Conservation (phyloP, 345 rosid species). For the Gossypium sturtianum region DNA sequence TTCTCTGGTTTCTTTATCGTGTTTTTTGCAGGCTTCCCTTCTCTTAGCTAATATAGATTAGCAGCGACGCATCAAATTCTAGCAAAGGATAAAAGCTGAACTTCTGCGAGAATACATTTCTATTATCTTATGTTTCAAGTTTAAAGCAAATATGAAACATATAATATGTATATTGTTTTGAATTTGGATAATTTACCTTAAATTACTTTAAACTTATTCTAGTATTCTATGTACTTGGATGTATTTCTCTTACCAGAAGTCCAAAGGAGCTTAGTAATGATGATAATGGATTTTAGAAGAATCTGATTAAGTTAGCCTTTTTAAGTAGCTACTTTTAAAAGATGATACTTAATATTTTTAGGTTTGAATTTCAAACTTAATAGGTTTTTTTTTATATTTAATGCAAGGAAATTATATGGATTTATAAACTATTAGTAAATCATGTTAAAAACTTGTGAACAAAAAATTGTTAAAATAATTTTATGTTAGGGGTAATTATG, state of each 20-base stretch:
- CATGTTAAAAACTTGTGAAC: too few relatives aligned
- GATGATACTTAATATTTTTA: too few relatives aligned
- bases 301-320: too few relatives aligned
- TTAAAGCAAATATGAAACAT: background rate
- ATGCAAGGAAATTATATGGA: too few relatives aligned
- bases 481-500: too few relatives aligned
- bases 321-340: too few relatives aligned
- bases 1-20: background rate
- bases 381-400: too few relatives aligned
- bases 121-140: background rate
- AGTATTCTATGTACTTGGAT: background rate
- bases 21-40: slow-evolving; percentile 10
- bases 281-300: too few relatives aligned
- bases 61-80: background rate
- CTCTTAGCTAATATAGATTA: background rate
- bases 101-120: background rate
- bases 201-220: background rate
- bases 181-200: background rate
- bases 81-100: background rate
- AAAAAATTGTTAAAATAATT: too few relatives aligned
- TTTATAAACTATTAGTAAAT: too few relatives aligned
- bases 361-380: too few relatives aligned
- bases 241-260: background rate
- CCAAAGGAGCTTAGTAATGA: background rate
- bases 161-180: background rate